Base-by-base conservation (phyloP, 768 basidiomycete species). In the Leccinum truebloodii region DNA sequence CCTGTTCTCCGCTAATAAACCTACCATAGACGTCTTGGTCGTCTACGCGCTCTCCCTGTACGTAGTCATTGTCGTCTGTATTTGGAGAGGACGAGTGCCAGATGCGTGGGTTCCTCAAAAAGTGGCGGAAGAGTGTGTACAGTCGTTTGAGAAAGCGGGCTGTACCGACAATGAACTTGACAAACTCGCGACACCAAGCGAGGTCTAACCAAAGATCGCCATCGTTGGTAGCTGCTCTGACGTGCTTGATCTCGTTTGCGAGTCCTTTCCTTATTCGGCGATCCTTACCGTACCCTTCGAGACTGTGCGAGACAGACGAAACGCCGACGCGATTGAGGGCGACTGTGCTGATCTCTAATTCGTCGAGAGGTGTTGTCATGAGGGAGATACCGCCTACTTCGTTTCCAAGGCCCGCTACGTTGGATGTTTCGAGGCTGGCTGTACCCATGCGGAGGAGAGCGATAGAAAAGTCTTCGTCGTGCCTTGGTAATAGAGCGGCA, bases 401-500 rank as follows among this genome's bases (percentile, higher is more conserved):
- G 65, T 92, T 90, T 1, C 86, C 86, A 69, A 89, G 80, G 3
- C 90, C 90, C 24, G 84, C 79, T 10, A 88, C 78, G 51, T 84
- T 86, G 0, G 89, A 90, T 0, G 88, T 86, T 69, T 92, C 90
- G 53, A 92, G 77, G 63, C 87, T 88, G 4, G 88, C 89, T 1
- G 87, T 87, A 20, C 89, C 89, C 20, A 90, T 77, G 22, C 90
- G 83, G 48, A 92, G 77, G 41, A 92, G 78, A 3, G 87, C 82
- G 22, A 90, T 80, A 6, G 85, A 83, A 72, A 88, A 91, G 68
- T 90, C 89, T 70, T 91, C 89, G 41, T 91, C 88, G 69, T 79
- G 80, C 18, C 81, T 83, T 2, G 87, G 78, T 39, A 79, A 65
- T 34, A 83, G 69, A 24, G 71, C 74, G 69, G 78, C 67, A 60